Base-by-base conservation (phyloP, 164 flowering plant species). In the Kalanchoe fedtschenkoi region DNA sequence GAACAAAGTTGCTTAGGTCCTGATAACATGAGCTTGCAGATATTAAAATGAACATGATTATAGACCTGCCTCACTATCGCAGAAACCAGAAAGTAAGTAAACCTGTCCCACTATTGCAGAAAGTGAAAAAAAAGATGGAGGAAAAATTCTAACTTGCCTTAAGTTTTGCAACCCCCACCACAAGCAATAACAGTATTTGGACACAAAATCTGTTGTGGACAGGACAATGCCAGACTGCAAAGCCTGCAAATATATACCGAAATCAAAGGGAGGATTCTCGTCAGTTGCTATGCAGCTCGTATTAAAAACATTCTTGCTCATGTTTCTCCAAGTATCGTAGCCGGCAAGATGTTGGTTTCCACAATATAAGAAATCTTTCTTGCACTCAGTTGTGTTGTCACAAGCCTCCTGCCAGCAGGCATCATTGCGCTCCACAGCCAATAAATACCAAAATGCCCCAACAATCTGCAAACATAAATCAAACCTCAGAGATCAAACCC, bases 131-230 rank as follows among this genome's bases (percentile, higher is more conserved):
- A 43, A 37, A 17, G 32, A 34, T 61, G 66, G 9, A 59, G 58
- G 24, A 38, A 61, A 43, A 19, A 7, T 15, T n/a, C 21, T 16
- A 11, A 24, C 3, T 66, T 73, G 84, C 99, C 97, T 93, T 69
- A 93, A 76, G 74, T 90, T 93, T 70, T 93, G 96, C 33, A 93
- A 80, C 15, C 99, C 99, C 99, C 99, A 93, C 99, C 99, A 93
- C 66, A 93, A 74, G 66, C 97, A 90, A 71, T 90, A 93, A 67
- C 83, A 93, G 63, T 80, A 93, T 73, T 93, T 93, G 2, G 95
- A 72, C 64, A 87, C 3, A 71, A 93, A 91, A 28, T 72, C 69
- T 21, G 30, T 77, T 13, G 95, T 77, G 35, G 79, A 60, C 69
- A 35, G 38, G 38, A 81, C 83, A 67, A 90, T 74, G 11, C 84